These are phyloP conservation scores for Phytophthora palmivora DNA, from an alignment of 352 stramenopile genomes.

Conservation along the genomic window DNA sequence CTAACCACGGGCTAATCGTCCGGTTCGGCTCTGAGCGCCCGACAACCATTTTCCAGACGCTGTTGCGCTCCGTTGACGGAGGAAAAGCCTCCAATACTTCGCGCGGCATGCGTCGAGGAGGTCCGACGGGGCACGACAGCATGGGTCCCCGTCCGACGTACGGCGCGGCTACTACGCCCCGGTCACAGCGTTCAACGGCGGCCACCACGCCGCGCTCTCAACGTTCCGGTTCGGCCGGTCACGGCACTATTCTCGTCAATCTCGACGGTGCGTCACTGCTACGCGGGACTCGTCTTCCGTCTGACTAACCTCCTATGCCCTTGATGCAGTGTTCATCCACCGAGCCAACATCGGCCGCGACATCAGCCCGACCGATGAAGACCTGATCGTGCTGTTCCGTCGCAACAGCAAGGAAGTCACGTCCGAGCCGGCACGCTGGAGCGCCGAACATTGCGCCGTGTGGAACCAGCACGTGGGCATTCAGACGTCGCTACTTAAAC, in stretches of 20 bases:
- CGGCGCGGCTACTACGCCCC: slow-evolving; percentile 17
- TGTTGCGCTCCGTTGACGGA: slow-evolving; percentile 23
- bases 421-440: slow-evolving; percentile 73
- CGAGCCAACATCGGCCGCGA: slow-evolving; percentile 77
- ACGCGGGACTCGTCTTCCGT: neutral
- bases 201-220: slow-evolving; percentile 31
- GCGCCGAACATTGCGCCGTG: slow-evolving; percentile 67
- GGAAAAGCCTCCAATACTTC: slow-evolving; percentile 26
- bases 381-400: slow-evolving; percentile 84
- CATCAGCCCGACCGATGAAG: slow-evolving; percentile 73
- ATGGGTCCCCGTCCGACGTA: slow-evolving; percentile 36
- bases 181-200: slow-evolving; percentile 17
- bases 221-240: slow-evolving; percentile 26
- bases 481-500: slow-evolving; percentile 75
- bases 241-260: slow-evolving; percentile 74
- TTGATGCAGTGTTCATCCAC: slow-evolving; percentile 58
- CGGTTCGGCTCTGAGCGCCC: slow-evolving; percentile 2
- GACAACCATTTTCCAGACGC: slow-evolving; percentile 31
- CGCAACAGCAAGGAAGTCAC: slow-evolving; percentile 85
- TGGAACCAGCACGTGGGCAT: slow-evolving; percentile 85
- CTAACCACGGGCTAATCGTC: slow-evolving; percentile 13
- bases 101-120: slow-evolving; percentile 43
- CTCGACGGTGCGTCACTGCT: slow-evolving; percentile 49
- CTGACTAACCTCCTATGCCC: slow-evolving; percentile 1
- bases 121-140: slow-evolving; percentile 21